Evolutionary conservation across 441 rosid species (phyloP).

Genomic region (Manihot esculenta): DNA sequence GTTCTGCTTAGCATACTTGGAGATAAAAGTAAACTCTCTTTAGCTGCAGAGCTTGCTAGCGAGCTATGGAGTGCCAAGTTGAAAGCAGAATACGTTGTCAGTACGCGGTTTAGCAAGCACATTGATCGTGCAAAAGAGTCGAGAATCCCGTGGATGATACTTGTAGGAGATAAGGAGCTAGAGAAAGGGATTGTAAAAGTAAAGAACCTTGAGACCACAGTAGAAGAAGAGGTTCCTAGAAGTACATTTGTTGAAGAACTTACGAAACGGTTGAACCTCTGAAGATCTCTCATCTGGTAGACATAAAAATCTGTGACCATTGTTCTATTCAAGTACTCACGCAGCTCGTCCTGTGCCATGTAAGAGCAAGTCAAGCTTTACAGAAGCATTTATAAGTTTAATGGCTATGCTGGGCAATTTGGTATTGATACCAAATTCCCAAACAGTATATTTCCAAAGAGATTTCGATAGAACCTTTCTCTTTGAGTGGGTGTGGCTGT

Average conservation of each 20-base stretch:
- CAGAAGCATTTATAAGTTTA: not conserved
- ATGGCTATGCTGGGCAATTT: not conserved
- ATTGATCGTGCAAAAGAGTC: conserved; percentile 48
- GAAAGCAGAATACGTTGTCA: conserved; percentile 64
- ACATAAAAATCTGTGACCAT: not conserved
- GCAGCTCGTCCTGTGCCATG: not conserved
- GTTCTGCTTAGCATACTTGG: conserved; percentile 62
- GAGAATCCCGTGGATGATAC: conserved; percentile 64
- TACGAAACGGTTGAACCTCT: conserved; percentile 28
- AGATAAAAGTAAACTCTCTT: conserved; percentile 42
- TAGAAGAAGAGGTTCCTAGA: conserved; percentile 52
- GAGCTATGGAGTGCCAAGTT: conserved; percentile 63
- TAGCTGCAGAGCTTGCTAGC: conserved; percentile 62
- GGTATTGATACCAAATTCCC: not conserved
- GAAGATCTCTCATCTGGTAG: not conserved
- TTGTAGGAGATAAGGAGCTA: conserved; percentile 67
- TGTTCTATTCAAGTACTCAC: not conserved
- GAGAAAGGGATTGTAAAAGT: conserved; percentile 57
- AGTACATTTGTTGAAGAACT: conserved; percentile 46
- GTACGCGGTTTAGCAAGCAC: conserved; percentile 62
- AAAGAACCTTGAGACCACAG: conserved; percentile 50
- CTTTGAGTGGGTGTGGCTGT: too few relatives aligned
- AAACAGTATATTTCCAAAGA: too few relatives aligned
- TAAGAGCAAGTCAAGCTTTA: not conserved
- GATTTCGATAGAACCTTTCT: too few relatives aligned